Percentiles rank a stretch among this genome's conserved stretches.
phyloP scores from a whole-genome alignment of 2,329 filamentous ascomycete genomes.

The Blumeriella jaapii region DNA sequence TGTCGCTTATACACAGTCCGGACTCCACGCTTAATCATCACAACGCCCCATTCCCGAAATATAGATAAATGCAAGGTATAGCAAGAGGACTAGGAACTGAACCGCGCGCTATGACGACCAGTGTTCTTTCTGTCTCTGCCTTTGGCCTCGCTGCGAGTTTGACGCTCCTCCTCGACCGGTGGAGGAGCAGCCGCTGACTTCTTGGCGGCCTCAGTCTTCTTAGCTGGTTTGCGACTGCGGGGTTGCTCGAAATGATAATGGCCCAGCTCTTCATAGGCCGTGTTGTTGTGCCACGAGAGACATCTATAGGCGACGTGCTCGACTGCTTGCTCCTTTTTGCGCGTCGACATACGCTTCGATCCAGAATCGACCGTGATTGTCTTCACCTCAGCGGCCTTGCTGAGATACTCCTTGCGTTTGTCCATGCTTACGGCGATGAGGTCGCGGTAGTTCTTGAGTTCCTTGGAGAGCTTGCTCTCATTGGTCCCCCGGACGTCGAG shows the following conservation, averaged over 20 bases:
- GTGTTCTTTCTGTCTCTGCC: conserved; percentile 18
- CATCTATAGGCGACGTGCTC: conserved; percentile 45
- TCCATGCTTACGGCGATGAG: conserved; percentile 72
- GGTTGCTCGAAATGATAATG: conserved; percentile 49
- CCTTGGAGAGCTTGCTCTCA: conserved; percentile 79
- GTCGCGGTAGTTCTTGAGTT: conserved; percentile 65
- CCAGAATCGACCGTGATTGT: conserved; percentile 33
- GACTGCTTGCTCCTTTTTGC: conserved; percentile 46
- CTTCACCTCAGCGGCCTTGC: conserved; percentile 37
- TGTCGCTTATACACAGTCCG: too few relatives aligned
- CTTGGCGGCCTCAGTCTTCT: too few relatives aligned
- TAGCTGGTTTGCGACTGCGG: conserved; percentile 30
- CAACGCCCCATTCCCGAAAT: too few relatives aligned
- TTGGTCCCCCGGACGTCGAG: conserved; percentile 78
- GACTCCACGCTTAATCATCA: conserved; percentile 6
- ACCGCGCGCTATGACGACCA: conserved; percentile 16
- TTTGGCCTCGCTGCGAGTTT: conserved; percentile 21
- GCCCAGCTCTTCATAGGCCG: conserved; percentile 44
- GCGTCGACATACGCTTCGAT: conserved; percentile 45
- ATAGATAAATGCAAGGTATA: too few relatives aligned
- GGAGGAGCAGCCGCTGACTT: too few relatives aligned
- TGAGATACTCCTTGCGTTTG: conserved; percentile 63
- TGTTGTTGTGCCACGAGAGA: conserved; percentile 53
- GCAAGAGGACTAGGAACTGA: conserved; percentile 9
- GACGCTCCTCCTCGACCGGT: conserved; percentile 30